Evolutionary conservation across 257 asterid species (phyloP).

Genomic region (Fraxinus excelsior): DNA sequence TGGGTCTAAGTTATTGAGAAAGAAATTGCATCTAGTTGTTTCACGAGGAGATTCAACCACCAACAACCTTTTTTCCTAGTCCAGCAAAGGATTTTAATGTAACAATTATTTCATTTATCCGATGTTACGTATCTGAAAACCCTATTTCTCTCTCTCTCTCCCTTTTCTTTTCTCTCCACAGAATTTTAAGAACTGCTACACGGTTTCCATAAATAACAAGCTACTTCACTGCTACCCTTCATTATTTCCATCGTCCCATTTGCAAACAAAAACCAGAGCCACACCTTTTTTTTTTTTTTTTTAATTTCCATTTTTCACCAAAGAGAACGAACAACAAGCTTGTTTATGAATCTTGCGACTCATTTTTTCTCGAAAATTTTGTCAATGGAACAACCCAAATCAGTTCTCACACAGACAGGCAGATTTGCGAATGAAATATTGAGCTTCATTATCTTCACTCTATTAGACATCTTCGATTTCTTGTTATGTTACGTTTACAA

Average conservation of each 20-base stretch:
- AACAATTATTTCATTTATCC: conserved; percentile 44
- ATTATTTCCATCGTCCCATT: conserved; percentile 20
- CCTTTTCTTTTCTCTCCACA: conserved; percentile 10
- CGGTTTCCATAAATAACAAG: conserved; percentile 19
- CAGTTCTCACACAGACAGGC: conserved; percentile 35
- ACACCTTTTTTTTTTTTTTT: conserved; percentile 16
- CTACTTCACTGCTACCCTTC: background rate
- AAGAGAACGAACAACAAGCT: background rate
- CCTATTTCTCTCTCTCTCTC: conserved; percentile 6
- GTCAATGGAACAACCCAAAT: background rate
- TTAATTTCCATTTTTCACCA: background rate
- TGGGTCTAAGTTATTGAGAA: conserved; percentile 21
- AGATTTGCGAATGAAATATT: conserved; percentile 46
- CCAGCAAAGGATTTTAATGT: conserved; percentile 47
- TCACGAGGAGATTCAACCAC: conserved; percentile 73
- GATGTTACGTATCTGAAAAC: conserved; percentile 39
- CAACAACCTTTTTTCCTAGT: conserved; percentile 52
- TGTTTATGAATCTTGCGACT: background rate
- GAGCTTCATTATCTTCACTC: conserved; percentile 55
- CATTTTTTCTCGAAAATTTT: background rate
- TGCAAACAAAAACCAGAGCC: conserved; percentile 1
- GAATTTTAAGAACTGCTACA: background rate
- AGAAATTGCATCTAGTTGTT: conserved; percentile 19
- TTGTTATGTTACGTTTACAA: conserved; percentile 61
- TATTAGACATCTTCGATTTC: conserved; percentile 66